These are phyloP conservation scores for Penicillium olsonii DNA, from an alignment of 2,329 filamentous ascomycete species.

Conservation along the genomic window DNA sequence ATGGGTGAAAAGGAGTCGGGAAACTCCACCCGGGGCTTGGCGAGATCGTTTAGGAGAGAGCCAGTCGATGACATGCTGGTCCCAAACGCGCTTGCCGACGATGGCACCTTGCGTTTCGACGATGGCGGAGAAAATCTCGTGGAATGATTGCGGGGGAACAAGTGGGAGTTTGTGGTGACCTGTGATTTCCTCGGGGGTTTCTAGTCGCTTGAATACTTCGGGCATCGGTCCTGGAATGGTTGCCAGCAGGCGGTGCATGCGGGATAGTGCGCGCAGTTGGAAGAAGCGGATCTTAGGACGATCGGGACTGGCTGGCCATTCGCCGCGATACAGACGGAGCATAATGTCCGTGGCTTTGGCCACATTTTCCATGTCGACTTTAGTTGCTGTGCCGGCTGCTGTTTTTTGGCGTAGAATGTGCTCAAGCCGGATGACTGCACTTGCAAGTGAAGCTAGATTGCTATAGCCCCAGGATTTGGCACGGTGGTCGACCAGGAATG, in stretches of 20 bases:
- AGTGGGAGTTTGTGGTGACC: slow-evolving; percentile 24
- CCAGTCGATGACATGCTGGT: slow-evolving; percentile 48
- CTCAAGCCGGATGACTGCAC: slow-evolving; percentile 44
- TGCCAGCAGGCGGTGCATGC: slow-evolving; percentile 34
- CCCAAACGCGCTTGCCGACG: slow-evolving; percentile 51
- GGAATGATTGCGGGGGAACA: slow-evolving; percentile 49
- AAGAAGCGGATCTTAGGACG: slow-evolving; percentile 21
- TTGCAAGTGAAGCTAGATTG: slow-evolving; percentile 38
- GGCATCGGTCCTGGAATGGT: slow-evolving; percentile 35
- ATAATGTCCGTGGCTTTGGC: slow-evolving; percentile 34
- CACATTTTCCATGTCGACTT: slow-evolving; percentile 18
- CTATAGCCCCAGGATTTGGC: slow-evolving; percentile 40
- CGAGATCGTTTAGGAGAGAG: slow-evolving; percentile 20
- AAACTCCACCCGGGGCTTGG: slow-evolving; percentile 30
- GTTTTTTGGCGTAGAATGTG: slow-evolving; percentile 18
- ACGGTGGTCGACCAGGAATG: slow-evolving; percentile 36
- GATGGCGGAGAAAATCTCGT: slow-evolving; percentile 56
- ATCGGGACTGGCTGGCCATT: slow-evolving; percentile 29
- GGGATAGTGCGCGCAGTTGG: slow-evolving; percentile 32
- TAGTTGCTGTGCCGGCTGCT: slow-evolving; percentile 2
- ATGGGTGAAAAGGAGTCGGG: slow-evolving; percentile 23
- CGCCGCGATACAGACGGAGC: slow-evolving; percentile 35
- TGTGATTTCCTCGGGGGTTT: slow-evolving; percentile 9
- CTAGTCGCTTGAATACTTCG: slow-evolving; percentile 26
- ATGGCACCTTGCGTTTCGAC: slow-evolving; percentile 51